phyloP scores from a whole-genome alignment of 2,329 filamentous ascomycete species.

The Botrytis tulipae region DNA sequence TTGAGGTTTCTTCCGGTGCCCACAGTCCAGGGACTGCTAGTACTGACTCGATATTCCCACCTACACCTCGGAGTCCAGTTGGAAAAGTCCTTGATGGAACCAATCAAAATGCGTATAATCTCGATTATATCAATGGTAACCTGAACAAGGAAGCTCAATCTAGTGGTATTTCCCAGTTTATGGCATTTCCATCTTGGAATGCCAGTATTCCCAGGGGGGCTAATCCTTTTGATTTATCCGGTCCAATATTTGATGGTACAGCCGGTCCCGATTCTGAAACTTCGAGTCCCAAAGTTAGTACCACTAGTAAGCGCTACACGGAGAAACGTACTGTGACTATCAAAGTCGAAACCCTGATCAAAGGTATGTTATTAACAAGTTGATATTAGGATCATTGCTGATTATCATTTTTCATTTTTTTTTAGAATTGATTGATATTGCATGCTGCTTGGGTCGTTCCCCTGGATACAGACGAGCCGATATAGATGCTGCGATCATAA shows the following conservation, averaged over 20 bases:
- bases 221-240: constrained; percentile 8
- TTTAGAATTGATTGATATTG: constrained; percentile 34
- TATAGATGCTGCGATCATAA: constrained; percentile 37
- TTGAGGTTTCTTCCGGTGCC: constrained; percentile 24
- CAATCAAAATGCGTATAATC: neutral
- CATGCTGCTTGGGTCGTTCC: constrained; percentile 36
- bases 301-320: constrained; percentile 9
- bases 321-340: constrained; percentile 34
- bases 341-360: constrained; percentile 36
- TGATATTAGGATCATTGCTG: neutral
- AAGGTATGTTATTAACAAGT: constrained; percentile 33
- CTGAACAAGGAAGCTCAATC: neutral
- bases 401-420: neutral
- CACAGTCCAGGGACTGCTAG: constrained; percentile 20
- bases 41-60: constrained; percentile 26
- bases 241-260: constrained; percentile 5
- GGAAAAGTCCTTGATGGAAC: constrained; percentile 16
- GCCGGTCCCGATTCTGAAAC: neutral
- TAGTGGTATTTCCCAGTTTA: neutral
- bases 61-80: constrained; percentile 30
- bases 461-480: constrained; percentile 38
- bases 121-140: neutral
- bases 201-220: neutral
- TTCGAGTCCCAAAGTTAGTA: constrained; percentile 4
- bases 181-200: constrained; percentile 10